Base-by-base conservation (phyloP, 495 filamentous ascomycete genomes). In the Aspergillus incahuasiensis region DNA sequence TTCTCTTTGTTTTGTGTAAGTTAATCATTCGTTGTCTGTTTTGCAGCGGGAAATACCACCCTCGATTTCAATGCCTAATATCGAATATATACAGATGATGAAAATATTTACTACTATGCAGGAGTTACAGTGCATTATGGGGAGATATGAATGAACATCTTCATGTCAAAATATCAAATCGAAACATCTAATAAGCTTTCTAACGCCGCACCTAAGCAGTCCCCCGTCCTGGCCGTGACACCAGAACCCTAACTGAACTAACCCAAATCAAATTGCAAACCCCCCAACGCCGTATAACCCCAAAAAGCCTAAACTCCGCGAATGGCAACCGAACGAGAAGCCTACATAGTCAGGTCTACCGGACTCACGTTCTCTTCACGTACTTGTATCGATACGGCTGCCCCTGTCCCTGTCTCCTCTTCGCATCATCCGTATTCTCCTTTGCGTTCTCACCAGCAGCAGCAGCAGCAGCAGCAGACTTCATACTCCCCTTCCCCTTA, bases 321-420 rank as follows among this genome's bases (percentile, higher is more conserved):
- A n/a, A n/a, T n/a, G n/a, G n/a, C n/a, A n/a, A n/a, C n/a, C n/a
- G n/a, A n/a, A n/a, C n/a, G n/a, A n/a, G n/a, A n/a, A n/a, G n/a
- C n/a, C n/a, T n/a, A n/a, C n/a, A n/a, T n/a, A n/a, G n/a, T n/a
- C n/a, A 21, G 11, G 5, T 25, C 11, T 6, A 15, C 4, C 21
- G 32, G 32, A 6, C 16, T 48, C 60, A 60, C 48, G 48, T 40
- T 34, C 57, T 58, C 46, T 55, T 47, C 45, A 65, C 66, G 58
- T 76, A 72, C 61, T 74, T 76, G 59, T 81, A 81, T 50, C 65
- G 61, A 61, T 79, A 81, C 32, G 32, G 32, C 32, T 35, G 32
- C 32, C 32, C 32, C 5, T 35, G 32, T 28, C 60, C 70, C 56
- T 81, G 78, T 6, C 68, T 69, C 35, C 59, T 58, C 48, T 67